phyloP scores from a whole-genome alignment of 2,329 filamentous ascomycete species.

The Alternaria gansuensis region DNA sequence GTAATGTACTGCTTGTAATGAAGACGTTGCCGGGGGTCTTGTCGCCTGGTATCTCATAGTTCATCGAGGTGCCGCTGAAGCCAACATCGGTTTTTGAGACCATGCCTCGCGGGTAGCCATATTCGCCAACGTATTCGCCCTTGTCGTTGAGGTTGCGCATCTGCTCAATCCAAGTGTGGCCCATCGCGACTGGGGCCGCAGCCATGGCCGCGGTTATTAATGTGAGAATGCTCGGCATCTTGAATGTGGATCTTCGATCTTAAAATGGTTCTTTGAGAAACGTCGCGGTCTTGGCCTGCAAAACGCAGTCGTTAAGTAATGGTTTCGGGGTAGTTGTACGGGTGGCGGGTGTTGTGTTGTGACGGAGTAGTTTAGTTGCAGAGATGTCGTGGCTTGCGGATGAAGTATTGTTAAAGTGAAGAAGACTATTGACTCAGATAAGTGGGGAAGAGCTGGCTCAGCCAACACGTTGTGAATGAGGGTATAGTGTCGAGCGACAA shows the following conservation, averaged over 20 bases:
- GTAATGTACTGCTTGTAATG: slow-evolving; percentile 62
- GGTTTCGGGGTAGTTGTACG: background rate
- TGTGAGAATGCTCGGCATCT: slow-evolving; percentile 33
- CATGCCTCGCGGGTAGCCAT: slow-evolving; percentile 80
- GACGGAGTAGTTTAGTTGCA: background rate
- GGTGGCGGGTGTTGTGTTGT: background rate
- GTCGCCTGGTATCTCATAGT: slow-evolving; percentile 61
- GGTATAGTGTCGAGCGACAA: background rate
- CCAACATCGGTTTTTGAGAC: slow-evolving; percentile 64
- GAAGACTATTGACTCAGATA: background rate
- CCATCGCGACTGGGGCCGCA: slow-evolving; percentile 32
- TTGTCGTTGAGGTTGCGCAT: slow-evolving; percentile 75
- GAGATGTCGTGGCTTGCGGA: slow-evolving; percentile 6
- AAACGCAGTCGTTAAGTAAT: background rate
- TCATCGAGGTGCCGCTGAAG: slow-evolving; percentile 68
- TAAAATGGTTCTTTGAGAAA: slow-evolving; percentile 2
- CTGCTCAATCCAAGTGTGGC: slow-evolving; percentile 85
- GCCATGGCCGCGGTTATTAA: slow-evolving; percentile 31
- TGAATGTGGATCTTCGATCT: slow-evolving; percentile 12
- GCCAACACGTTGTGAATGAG: background rate
- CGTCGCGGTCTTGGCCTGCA: slow-evolving; percentile 17
- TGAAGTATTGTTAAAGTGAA: background rate
- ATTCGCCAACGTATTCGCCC: slow-evolving; percentile 74
- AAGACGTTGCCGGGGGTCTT: slow-evolving; percentile 54
- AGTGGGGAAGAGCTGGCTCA: background rate